Conservation (phyloP, 2,329 filamentous ascomycete genomes). For the Lachnellula suecica region DNA sequence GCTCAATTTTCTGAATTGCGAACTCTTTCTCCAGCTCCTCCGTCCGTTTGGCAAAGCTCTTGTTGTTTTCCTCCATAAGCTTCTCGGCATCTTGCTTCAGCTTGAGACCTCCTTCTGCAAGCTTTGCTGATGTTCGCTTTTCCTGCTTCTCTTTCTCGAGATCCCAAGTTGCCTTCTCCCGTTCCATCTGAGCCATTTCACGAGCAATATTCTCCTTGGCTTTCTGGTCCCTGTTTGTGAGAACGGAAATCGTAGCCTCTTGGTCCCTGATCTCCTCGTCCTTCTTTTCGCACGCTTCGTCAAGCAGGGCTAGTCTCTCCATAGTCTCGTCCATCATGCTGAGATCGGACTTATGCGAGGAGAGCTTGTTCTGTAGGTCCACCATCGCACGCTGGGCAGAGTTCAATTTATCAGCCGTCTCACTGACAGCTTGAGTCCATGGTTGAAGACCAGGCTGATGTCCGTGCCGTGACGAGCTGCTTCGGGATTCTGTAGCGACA, state of each 20-base stretch:
- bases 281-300: not conserved
- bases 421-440: not conserved
- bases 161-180: not conserved
- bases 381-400: not conserved
- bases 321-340: not conserved
- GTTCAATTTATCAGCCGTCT: not conserved
- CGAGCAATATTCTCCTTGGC: not conserved
- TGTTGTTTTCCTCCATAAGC: constrained; percentile 3
- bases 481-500: constrained; percentile 3
- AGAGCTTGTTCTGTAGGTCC: not conserved
- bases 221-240: not conserved
- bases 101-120: not conserved
- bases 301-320: not conserved
- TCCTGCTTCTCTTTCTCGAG: not conserved
- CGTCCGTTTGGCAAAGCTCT: not conserved
- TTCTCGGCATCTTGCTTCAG: not conserved
- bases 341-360: not conserved
- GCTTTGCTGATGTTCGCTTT: not conserved
- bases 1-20: constrained; percentile 5
- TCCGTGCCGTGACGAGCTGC: constrained; percentile 2
- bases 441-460: constrained; percentile 8
- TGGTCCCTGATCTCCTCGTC: not conserved
- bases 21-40: constrained; percentile 8
- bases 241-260: not conserved
- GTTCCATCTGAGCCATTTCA: not conserved